Percentiles rank a stretch among this genome's conserved stretches.
Evolutionary conservation across 352 stramenopile genomes (phyloP).

Genomic region (Pythium phragmitis): DNA sequence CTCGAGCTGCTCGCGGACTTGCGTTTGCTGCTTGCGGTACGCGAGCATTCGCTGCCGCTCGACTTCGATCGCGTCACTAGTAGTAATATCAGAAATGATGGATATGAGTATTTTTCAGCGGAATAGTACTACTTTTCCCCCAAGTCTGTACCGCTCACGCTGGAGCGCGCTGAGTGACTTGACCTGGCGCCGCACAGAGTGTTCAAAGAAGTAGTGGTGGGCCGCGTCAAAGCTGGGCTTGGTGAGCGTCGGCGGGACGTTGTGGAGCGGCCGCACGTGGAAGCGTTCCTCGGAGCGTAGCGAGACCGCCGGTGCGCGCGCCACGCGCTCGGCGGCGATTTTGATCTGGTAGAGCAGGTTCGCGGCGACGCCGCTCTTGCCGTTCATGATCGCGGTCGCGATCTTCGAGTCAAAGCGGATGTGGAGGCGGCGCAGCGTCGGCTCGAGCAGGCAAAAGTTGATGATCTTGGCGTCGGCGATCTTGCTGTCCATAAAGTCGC

Average conservation of each 20-base stretch:
- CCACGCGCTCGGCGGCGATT: constrained; percentile 46
- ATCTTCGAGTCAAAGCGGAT: constrained; percentile 78
- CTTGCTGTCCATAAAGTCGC: constrained; percentile 70
- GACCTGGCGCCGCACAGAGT: constrained; percentile 60
- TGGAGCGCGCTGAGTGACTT: constrained; percentile 48
- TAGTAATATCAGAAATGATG: not conserved
- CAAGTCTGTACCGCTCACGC: constrained; percentile 44
- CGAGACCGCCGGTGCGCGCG: constrained; percentile 47
- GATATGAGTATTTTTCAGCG: not conserved
- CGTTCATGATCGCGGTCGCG: constrained; percentile 83
- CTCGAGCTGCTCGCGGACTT: constrained; percentile 44
- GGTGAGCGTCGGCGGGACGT: constrained; percentile 53
- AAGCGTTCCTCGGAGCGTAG: constrained; percentile 48
- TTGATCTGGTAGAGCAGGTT: constrained; percentile 90
- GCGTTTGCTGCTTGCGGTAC: constrained; percentile 33
- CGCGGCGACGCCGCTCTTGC: constrained; percentile 47
- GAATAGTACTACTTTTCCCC: not conserved
- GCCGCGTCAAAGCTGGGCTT: constrained; percentile 57
- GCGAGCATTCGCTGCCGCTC: constrained; percentile 31
- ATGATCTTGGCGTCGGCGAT: constrained; percentile 82
- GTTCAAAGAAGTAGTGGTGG: constrained; percentile 67
- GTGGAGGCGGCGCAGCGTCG: constrained; percentile 64
- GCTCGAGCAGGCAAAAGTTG: constrained; percentile 89
- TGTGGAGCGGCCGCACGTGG: constrained; percentile 54
- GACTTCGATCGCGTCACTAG: constrained; percentile 42